These are phyloP conservation scores for Pontederia crassipes DNA, from an alignment of 176 grass and related monocot species.

Conservation along the genomic window DNA sequence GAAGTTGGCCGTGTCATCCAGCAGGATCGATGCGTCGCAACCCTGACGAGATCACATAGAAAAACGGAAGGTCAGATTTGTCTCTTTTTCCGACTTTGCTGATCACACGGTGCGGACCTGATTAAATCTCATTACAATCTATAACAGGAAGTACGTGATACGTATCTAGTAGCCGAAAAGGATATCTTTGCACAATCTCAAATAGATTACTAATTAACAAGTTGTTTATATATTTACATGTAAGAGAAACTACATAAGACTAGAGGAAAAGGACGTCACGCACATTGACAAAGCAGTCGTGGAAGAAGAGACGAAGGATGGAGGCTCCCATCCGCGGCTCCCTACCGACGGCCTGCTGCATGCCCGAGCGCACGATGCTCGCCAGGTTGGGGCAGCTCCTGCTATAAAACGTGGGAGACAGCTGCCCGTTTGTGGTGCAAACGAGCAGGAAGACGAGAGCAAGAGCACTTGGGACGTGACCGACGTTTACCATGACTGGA, in stretches of 20 bases:
- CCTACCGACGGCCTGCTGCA: constrained; percentile 27
- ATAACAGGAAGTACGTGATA: no score
- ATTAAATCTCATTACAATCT: no score
- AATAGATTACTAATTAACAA: no score
- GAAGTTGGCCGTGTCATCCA: constrained; percentile 42
- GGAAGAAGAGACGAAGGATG: constrained; percentile 71
- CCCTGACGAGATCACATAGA: constrained; percentile 18
- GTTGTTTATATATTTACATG: no score
- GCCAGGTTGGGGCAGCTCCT: constrained; percentile 37
- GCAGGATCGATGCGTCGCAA: constrained; percentile 66
- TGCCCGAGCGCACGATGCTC: constrained; percentile 24
- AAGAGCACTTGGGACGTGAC: background rate
- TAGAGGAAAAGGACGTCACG: background rate
- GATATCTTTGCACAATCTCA: no score
- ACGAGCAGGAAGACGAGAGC: constrained; percentile 33
- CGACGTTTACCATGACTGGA: no score
- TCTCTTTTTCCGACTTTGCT: no score
- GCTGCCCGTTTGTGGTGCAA: constrained; percentile 25
- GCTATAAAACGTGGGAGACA: constrained; percentile 46
- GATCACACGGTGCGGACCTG: no score
- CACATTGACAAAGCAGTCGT: constrained; percentile 78
- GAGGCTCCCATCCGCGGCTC: constrained; percentile 62
- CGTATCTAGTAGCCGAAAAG: no score
- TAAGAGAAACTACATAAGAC: no score
- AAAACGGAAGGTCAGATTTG: no score